Evolutionary conservation across 2,329 filamentous ascomycete species (phyloP).

Genomic region (Talaromyces funiculosus): DNA sequence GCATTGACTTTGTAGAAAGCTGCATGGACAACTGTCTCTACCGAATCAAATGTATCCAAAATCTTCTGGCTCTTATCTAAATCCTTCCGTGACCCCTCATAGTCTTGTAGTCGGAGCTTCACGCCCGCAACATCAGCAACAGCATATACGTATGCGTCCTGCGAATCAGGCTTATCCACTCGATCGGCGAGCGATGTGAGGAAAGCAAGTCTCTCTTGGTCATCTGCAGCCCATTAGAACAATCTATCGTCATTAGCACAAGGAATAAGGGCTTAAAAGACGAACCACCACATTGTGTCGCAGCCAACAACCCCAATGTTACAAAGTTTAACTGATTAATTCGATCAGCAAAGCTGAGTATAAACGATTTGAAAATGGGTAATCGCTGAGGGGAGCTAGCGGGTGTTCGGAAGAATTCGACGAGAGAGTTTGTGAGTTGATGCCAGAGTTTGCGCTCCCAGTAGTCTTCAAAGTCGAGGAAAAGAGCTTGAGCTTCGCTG

Average conservation of each 20-base stretch:
- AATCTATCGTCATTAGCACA: not conserved
- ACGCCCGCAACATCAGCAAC: conserved; percentile 83
- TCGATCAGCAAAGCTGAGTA: conserved; percentile 93
- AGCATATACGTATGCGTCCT: conserved; percentile 94
- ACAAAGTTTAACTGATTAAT: conserved; percentile 99
- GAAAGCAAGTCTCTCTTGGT: conserved; percentile 79
- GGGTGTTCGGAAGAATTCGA: conserved; percentile 79
- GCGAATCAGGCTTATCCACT: conserved; percentile 85
- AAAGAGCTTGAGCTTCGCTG: conserved; percentile 78
- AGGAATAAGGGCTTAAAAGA: conserved; percentile 3
- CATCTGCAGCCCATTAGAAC: conserved; percentile 54
- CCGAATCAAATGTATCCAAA: conserved; percentile 85
- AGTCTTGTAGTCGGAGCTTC: conserved; percentile 72
- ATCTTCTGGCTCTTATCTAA: conserved; percentile 82
- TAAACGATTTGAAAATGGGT: conserved; percentile 87
- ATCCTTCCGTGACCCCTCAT: conserved; percentile 78
- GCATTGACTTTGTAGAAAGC: conserved; percentile 95
- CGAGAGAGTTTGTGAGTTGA: conserved; percentile 84
- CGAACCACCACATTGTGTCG: conserved; percentile 61
- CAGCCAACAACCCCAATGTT: conserved; percentile 78
- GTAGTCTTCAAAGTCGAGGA: conserved; percentile 88
- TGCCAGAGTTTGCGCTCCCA: conserved; percentile 99
- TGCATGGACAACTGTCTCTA: conserved; percentile 92
- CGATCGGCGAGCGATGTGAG: conserved; percentile 76
- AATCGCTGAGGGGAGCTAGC: conserved; percentile 79